Evolutionary conservation across 1,284 basidiomycete species (phyloP).

Genomic region (Apiotrichum gracile): DNA sequence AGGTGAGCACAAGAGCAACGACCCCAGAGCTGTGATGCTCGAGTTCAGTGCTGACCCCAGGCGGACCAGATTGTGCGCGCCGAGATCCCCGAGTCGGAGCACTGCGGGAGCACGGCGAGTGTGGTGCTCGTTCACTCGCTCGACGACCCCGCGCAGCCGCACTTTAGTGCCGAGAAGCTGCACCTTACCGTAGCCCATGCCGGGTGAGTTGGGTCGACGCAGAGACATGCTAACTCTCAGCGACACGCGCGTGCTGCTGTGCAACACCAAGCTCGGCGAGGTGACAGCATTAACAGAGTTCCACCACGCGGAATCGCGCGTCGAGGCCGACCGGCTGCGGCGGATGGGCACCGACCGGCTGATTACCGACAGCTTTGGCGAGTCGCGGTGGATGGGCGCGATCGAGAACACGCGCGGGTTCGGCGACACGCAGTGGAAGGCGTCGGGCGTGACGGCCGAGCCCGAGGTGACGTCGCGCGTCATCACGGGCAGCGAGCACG

Average conservation of each 20-base stretch:
- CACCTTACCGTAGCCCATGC: constrained; percentile 85
- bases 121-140: constrained; percentile 82
- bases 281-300: constrained; percentile 78
- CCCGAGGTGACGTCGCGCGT: constrained; percentile 82
- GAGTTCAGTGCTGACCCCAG: constrained; percentile 20
- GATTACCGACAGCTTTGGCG: constrained; percentile 92
- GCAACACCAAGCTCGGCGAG: constrained; percentile 63
- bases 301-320: constrained; percentile 84
- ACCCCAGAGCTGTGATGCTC: background rate
- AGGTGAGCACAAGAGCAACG: constrained; percentile 52
- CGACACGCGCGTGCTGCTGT: constrained; percentile 82
- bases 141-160: constrained; percentile 65
- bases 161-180: constrained; percentile 65
- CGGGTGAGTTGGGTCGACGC: constrained; percentile 56
- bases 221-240: constrained; percentile 47
- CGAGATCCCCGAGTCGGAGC: constrained; percentile 52
- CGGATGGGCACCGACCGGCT: constrained; percentile 75
- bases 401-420: constrained; percentile 89
- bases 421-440: constrained; percentile 86
- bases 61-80: constrained; percentile 58
- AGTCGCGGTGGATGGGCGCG: constrained; percentile 93
- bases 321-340: constrained; percentile 77
- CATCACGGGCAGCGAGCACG: constrained; percentile 66
- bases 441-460: constrained; percentile 86
- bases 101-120: constrained; percentile 78